Evolutionary conservation across 192 early-diverging fungal genomes (phyloP).

Genomic region (Umbelopsis isabellina): DNA sequence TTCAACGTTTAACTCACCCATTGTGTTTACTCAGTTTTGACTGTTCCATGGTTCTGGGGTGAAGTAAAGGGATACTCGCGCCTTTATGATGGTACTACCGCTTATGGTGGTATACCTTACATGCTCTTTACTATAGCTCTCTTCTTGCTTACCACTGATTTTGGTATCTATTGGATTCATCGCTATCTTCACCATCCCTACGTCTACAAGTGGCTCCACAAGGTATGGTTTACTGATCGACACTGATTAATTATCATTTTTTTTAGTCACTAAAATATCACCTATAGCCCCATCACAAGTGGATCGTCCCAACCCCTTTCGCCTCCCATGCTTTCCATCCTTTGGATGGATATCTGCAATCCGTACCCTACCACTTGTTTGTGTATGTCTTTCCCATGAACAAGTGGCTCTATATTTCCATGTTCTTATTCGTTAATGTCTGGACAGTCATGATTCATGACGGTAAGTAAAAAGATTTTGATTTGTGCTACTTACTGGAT

Average conservation of each 20-base stretch:
- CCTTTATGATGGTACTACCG: slow-evolving; percentile 70
- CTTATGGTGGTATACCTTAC: slow-evolving; percentile 53
- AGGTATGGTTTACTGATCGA: slow-evolving; percentile 44
- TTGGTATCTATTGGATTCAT: slow-evolving; percentile 97
- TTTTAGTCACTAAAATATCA: neutral
- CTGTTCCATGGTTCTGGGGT: slow-evolving; percentile 89
- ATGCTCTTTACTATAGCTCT: slow-evolving; percentile 60
- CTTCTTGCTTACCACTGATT: slow-evolving; percentile 95
- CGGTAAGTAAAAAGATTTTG: slow-evolving; percentile 46
- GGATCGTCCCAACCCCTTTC: slow-evolving; percentile 87
- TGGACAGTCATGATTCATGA: slow-evolving; percentile 99
- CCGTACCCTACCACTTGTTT: slow-evolving; percentile 93
- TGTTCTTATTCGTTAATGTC: slow-evolving; percentile 88
- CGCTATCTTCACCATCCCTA: slow-evolving; percentile 88
- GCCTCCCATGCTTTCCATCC: slow-evolving; percentile 96
- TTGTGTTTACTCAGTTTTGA: slow-evolving; percentile 55
- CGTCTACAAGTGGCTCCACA: slow-evolving; percentile 90
- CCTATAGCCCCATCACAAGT: slow-evolving; percentile 57
- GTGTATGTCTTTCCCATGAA: slow-evolving; percentile 92
- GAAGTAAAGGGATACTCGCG: slow-evolving; percentile 89
- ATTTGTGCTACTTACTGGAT: slow-evolving; percentile 3
- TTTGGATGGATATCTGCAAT: slow-evolving; percentile 93
- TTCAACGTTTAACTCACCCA: neutral
- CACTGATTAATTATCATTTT: neutral
- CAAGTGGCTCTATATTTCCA: slow-evolving; percentile 83